A percentile compares a stretch with the other conserved stretches of the same genome.
These are phyloP conservation scores for Plasmodium blacklocki DNA, from an alignment of 169 alveolate species.

Conservation along the genomic window DNA sequence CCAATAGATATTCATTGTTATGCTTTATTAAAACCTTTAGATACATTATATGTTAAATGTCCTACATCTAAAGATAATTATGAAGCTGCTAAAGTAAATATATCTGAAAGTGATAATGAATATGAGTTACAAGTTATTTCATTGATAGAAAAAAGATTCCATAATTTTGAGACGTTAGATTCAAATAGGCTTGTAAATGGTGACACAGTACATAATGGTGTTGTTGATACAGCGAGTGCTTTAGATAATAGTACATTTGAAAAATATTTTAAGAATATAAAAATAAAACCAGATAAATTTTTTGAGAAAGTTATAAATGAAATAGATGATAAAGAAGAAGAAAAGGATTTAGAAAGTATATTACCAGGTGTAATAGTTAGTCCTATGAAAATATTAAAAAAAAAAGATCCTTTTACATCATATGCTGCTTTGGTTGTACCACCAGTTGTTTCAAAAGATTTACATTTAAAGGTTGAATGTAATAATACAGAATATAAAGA, in stretches of 20 bases:
- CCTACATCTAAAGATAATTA: slow-evolving; percentile 42
- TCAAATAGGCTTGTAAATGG: neutral
- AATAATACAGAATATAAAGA: slow-evolving; percentile 38
- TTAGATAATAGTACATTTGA: slow-evolving; percentile 17
- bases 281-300: slow-evolving; percentile 21
- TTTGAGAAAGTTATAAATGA: slow-evolving; percentile 14
- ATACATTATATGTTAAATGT: slow-evolving; percentile 54
- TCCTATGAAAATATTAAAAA: slow-evolving; percentile 17
- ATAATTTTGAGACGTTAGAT: neutral
- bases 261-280: neutral
- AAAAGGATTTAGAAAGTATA: neutral
- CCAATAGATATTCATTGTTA: slow-evolving; percentile 23
- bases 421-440: slow-evolving; percentile 54
- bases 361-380: slow-evolving; percentile 25
- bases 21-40: slow-evolving; percentile 30
- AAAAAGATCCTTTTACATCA: slow-evolving; percentile 29
- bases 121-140: slow-evolving; percentile 4
- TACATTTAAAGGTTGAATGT: slow-evolving; percentile 31
- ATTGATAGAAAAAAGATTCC: neutral
- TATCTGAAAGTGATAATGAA: slow-evolving; percentile 28
- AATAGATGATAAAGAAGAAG: neutral
- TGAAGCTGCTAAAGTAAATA: slow-evolving; percentile 7
- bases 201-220: neutral
- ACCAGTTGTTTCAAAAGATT: slow-evolving; percentile 11
- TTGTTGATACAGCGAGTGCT: neutral